These are phyloP conservation scores for Collybia mongolica DNA, from an alignment of 768 basidiomycete species.

Conservation along the genomic window DNA sequence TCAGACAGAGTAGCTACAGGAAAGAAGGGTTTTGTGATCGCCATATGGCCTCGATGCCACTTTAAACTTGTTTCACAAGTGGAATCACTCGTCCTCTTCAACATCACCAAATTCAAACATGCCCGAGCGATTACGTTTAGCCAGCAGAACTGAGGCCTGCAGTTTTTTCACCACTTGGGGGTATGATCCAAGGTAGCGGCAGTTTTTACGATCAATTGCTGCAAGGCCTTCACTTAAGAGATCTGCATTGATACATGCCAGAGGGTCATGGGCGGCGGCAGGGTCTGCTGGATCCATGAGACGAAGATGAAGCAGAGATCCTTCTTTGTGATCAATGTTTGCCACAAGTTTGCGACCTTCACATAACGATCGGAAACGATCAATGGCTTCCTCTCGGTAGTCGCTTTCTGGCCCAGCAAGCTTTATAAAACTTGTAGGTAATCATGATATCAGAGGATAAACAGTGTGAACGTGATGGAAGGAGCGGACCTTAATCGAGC, in stretches of 20 bases:
- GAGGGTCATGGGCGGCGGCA: conserved; percentile 60
- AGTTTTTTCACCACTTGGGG: conserved; percentile 66
- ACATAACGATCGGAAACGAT: conserved; percentile 81
- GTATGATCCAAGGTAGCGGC: conserved; percentile 71
- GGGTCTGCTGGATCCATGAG: conserved; percentile 89
- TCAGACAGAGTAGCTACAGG: too few species aligned
- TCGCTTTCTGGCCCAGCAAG: conserved; percentile 80
- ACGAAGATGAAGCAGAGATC: conserved; percentile 77
- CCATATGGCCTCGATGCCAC: neutral
- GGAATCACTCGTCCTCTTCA: conserved; percentile 69
- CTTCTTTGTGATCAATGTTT: conserved; percentile 89
- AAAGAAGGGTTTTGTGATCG: too few species aligned
- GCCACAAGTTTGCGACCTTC: conserved; percentile 96
- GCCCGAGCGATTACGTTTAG: conserved; percentile 74
- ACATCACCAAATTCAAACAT: conserved; percentile 94
- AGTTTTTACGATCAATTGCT: conserved; percentile 72
- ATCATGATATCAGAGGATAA: conserved; percentile 1
- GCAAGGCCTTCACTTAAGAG: conserved; percentile 88
- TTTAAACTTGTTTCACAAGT: neutral
- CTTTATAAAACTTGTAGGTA: conserved; percentile 71
- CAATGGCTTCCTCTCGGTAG: conserved; percentile 81
- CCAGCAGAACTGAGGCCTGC: conserved; percentile 55
- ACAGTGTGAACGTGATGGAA: neutral
- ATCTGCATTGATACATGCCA: conserved; percentile 85
- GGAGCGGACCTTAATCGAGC: conserved; percentile 75